A percentile compares a stretch with the other conserved stretches of the same genome.
phyloP scores from a whole-genome alignment of 2,329 filamentous ascomycete species.

The Emmonsiellopsis sp. region DNA sequence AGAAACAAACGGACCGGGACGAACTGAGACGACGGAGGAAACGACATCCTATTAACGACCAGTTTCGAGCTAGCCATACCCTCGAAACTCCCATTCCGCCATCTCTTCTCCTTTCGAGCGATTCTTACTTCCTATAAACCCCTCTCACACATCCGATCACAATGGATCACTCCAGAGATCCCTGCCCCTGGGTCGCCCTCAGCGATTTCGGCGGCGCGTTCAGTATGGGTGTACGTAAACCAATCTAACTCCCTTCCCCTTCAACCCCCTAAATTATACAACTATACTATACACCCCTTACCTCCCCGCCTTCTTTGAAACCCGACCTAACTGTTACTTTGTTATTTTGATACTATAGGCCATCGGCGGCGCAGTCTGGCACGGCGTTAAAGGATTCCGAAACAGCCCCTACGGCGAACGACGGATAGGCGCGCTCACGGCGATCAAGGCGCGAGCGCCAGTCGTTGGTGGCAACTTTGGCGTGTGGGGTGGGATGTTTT shows the following conservation, averaged over 20 bases:
- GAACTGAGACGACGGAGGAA: too few species aligned
- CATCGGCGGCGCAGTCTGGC: constrained; percentile 80
- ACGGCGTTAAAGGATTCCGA: constrained; percentile 90
- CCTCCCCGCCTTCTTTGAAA: constrained; percentile 5
- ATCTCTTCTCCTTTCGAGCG: background rate
- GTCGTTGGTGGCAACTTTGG: constrained; percentile 97
- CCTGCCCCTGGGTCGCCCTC: constrained; percentile 91
- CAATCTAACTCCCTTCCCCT: constrained; percentile 7
- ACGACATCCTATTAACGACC: too few species aligned
- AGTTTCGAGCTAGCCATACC: background rate
- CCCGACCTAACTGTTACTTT: constrained; percentile 22
- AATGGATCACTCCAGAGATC: constrained; percentile 95
- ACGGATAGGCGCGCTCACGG: constrained; percentile 89
- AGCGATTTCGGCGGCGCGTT: constrained; percentile 98
- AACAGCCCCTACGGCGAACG: constrained; percentile 89
- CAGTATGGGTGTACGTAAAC: constrained; percentile 79
- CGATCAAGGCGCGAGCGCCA: constrained; percentile 93
- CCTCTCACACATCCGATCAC: constrained; percentile 5
- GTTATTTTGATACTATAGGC: constrained; percentile 44
- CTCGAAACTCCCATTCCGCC: background rate
- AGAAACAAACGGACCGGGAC: too few species aligned
- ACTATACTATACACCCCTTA: background rate
- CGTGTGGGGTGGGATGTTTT: constrained; percentile 94
- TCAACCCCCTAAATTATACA: background rate
- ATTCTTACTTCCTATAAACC: background rate